A percentile compares a stretch with the other conserved stretches of the same genome.
phyloP scores from a whole-genome alignment of 2,329 filamentous ascomycete genomes.

The Cladorrhinum sp. region DNA sequence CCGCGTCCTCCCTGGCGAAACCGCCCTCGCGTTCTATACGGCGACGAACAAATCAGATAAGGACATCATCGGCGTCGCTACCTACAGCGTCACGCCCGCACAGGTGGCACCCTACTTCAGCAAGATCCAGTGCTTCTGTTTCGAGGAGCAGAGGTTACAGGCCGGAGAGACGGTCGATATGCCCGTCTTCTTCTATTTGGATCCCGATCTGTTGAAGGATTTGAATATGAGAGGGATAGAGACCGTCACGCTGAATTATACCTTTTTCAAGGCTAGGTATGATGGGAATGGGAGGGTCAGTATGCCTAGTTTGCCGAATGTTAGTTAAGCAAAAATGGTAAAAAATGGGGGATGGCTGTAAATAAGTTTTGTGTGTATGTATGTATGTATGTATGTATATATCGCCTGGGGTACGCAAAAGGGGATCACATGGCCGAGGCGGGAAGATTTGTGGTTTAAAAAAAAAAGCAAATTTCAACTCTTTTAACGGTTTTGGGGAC shows the following conservation, averaged over 20 bases:
- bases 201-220: constrained; percentile 90
- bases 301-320: constrained; percentile 22
- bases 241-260: constrained; percentile 94
- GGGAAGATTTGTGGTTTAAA: not conserved
- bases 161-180: constrained; percentile 97
- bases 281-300: constrained; percentile 73
- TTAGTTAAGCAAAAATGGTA: not conserved
- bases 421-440: not conserved
- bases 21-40: constrained; percentile 94
- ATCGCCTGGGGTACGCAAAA: not conserved
- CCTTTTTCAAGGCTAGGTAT: constrained; percentile 93
- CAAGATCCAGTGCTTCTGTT: constrained; percentile 99
- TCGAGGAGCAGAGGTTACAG: constrained; percentile 92
- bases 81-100: constrained; percentile 92
- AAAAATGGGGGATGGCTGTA: not conserved
- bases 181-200: constrained; percentile 99
- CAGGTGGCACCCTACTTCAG: constrained; percentile 97
- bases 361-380: not conserved
- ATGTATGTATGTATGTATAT: not conserved
- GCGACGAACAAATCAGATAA: constrained; percentile 86
- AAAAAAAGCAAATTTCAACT: not conserved
- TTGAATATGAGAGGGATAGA: constrained; percentile 90
- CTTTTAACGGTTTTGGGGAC: not conserved
- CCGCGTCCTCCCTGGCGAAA: constrained; percentile 90
- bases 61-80: constrained; percentile 97